Conservation (phyloP, 441 rosid species). For the Erysimum cheiri region DNA sequence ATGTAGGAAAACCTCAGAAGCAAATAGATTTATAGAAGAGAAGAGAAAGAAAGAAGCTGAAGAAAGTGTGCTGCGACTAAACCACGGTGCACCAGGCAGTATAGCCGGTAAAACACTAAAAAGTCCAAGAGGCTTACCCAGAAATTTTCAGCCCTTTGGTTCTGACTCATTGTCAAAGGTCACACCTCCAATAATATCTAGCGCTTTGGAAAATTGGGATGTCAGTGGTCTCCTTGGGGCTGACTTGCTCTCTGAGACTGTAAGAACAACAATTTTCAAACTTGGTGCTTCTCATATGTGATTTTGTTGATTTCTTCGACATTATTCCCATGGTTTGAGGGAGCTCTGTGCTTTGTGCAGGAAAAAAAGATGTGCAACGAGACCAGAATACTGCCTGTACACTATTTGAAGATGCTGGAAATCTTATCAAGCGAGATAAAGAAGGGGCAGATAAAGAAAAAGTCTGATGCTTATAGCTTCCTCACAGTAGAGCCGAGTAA, state of each 20-base stretch:
- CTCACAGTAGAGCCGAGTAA: constrained; percentile 82
- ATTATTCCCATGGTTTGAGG: constrained; percentile 1
- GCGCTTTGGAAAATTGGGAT: constrained; percentile 72
- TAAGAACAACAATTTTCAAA: constrained; percentile 46
- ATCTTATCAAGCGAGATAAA: constrained; percentile 62
- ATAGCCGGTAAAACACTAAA: constrained; percentile 62
- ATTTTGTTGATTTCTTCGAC: constrained; percentile 3
- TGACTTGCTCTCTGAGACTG: constrained; percentile 77
- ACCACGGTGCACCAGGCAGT: constrained; percentile 61
- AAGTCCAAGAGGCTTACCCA: constrained; percentile 53
- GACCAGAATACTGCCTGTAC: constrained; percentile 71
- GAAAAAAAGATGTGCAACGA: constrained; percentile 77
- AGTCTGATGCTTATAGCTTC: constrained; percentile 79
- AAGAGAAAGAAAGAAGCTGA: constrained; percentile 78
- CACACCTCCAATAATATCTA: constrained; percentile 46
- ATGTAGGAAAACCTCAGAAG: constrained; percentile 66
- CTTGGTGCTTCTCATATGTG: not conserved
- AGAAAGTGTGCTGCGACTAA: constrained; percentile 57
- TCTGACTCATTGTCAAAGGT: constrained; percentile 50
- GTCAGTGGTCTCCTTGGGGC: constrained; percentile 77
- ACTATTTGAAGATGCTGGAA: constrained; percentile 84
- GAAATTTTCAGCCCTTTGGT: constrained; percentile 52
- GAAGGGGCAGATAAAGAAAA: constrained; percentile 67
- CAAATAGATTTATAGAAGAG: constrained; percentile 64
- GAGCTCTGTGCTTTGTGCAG: constrained; percentile 48